A percentile compares a stretch with the other conserved stretches of the same genome.
Evolutionary conservation across 1,284 basidiomycete genomes (phyloP).

Genomic region (Rhodotorula sp.): DNA sequence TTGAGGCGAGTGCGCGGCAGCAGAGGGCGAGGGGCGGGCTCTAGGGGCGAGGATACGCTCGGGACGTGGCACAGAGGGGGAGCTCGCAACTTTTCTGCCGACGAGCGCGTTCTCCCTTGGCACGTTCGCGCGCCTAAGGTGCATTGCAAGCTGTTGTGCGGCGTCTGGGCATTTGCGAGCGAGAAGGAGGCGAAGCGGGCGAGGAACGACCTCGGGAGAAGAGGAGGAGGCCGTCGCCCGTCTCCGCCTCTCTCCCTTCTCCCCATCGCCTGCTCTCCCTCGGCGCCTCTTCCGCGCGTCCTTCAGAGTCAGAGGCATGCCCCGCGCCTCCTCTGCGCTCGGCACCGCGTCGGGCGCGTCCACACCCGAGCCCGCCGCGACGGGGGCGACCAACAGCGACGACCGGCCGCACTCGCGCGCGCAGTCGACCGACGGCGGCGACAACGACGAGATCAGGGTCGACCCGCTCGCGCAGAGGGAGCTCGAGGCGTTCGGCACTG

Average conservation of each 20-base stretch:
- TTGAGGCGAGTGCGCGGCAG: too few relatives aligned
- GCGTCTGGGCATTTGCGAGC: neutral
- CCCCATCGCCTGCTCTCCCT: neutral
- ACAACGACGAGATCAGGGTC: neutral
- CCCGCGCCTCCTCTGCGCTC: slow-evolving; percentile 13
- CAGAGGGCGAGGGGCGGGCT: neutral
- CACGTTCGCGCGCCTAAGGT: neutral
- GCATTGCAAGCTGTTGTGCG: neutral
- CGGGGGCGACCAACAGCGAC: neutral
- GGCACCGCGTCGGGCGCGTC: neutral
- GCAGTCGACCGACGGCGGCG: neutral
- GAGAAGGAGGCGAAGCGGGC: neutral
- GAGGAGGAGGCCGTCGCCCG: too few relatives aligned
- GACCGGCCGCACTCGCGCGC: neutral
- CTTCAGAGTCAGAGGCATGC: neutral
- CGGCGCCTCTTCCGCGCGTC: neutral
- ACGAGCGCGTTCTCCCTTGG: too few relatives aligned
- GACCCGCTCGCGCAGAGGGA: slow-evolving; percentile 36
- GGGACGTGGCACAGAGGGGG: neutral
- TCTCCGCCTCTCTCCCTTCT: slow-evolving; percentile 5
- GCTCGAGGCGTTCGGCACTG: slow-evolving; percentile 30
- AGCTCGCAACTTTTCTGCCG: neutral
- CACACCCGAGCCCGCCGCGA: slow-evolving; percentile 2
- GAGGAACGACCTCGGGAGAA: neutral
- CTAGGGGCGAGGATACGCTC: neutral